Evolutionary conservation across 345 rosid species (phyloP).

Genomic region (Camelina laxa): DNA sequence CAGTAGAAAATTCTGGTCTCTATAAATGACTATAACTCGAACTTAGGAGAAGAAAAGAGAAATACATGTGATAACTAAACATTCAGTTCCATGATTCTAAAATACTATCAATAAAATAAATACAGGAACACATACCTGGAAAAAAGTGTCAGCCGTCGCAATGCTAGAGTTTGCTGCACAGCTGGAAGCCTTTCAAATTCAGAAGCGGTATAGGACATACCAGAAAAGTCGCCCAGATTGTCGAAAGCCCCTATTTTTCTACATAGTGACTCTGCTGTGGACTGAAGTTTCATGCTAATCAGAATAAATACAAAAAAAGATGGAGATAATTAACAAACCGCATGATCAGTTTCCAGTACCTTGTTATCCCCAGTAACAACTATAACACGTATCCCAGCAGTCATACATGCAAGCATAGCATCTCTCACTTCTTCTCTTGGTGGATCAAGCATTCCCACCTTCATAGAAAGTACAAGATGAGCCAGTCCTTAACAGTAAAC

Average conservation of each 20-base stretch:
- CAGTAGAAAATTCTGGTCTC: slow-evolving; percentile 28
- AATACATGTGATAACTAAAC: slow-evolving; percentile 14
- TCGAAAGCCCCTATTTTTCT: slow-evolving; percentile 97
- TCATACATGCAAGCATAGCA: slow-evolving; percentile 96
- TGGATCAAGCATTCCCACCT: slow-evolving; percentile 99
- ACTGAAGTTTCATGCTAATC: slow-evolving; percentile 56
- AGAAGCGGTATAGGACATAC: slow-evolving; percentile 91
- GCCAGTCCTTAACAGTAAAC: slow-evolving; percentile 6
- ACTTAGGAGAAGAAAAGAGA: slow-evolving; percentile 30
- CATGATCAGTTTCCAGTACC: slow-evolving; percentile 52
- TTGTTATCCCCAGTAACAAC: slow-evolving; percentile 99
- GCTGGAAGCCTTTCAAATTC: slow-evolving; percentile 97
- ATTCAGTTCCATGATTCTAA: slow-evolving; percentile 18
- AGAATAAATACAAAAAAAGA: slow-evolving; percentile 35
- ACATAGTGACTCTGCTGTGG: slow-evolving; percentile 97
- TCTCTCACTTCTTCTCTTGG: slow-evolving; percentile 95
- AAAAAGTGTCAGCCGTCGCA: slow-evolving; percentile 91
- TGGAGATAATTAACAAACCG: slow-evolving; percentile 12
- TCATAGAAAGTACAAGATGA: slow-evolving; percentile 37
- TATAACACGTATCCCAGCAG: slow-evolving; percentile 99
- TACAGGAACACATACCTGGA: slow-evolving; percentile 59
- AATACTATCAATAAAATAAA: slow-evolving; percentile 5
- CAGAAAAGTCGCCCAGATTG: slow-evolving; percentile 75
- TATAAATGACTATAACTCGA: slow-evolving; percentile 10
- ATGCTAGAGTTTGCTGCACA: slow-evolving; percentile 78